Percentiles rank a stretch among this genome's conserved stretches.
These are phyloP conservation scores for button mushroom (Agaricus bisporus) DNA, from an alignment of 768 basidiomycete species.

Conservation along the genomic window DNA sequence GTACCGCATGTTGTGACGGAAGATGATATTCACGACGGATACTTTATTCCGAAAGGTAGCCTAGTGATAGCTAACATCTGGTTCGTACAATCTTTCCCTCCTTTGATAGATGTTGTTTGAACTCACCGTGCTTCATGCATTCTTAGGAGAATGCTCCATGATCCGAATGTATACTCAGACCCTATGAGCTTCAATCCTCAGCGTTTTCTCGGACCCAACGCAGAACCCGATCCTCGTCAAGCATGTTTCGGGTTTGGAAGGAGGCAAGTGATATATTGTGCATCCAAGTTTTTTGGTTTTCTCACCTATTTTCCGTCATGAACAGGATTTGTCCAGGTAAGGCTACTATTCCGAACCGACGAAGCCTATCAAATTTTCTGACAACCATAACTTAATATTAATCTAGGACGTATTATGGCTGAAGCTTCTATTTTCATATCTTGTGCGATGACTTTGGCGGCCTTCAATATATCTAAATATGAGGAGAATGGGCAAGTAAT, in stretches of 20 bases:
- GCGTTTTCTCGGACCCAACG: slow-evolving; percentile 35
- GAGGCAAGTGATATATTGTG: slow-evolving; percentile 21
- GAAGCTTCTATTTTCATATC: slow-evolving; percentile 37
- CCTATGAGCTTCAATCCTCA: slow-evolving; percentile 42
- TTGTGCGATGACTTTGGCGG: slow-evolving; percentile 33
- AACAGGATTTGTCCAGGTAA: slow-evolving; percentile 30
- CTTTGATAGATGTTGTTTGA: background rate
- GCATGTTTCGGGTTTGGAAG: slow-evolving; percentile 52
- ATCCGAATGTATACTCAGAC: slow-evolving; percentile 34
- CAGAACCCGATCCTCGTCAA: slow-evolving; percentile 36
- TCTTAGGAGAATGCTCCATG: slow-evolving; percentile 34
- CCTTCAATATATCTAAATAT: slow-evolving; percentile 32
- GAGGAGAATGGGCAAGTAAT: slow-evolving; percentile 20
- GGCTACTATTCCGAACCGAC: background rate
- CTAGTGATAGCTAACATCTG: slow-evolving; percentile 29
- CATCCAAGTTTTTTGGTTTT: background rate
- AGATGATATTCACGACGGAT: slow-evolving; percentile 37
- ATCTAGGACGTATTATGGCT: slow-evolving; percentile 29
- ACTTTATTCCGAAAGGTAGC: slow-evolving; percentile 36
- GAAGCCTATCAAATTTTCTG: slow-evolving; percentile 7
- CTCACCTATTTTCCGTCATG: background rate
- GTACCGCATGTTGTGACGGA: slow-evolving; percentile 36
- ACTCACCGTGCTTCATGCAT: background rate
- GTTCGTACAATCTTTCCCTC: slow-evolving; percentile 11
- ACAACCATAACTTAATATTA: background rate